phyloP scores from a whole-genome alignment of 352 stramenopile species.

The Phytophthora citrophthora region DNA sequence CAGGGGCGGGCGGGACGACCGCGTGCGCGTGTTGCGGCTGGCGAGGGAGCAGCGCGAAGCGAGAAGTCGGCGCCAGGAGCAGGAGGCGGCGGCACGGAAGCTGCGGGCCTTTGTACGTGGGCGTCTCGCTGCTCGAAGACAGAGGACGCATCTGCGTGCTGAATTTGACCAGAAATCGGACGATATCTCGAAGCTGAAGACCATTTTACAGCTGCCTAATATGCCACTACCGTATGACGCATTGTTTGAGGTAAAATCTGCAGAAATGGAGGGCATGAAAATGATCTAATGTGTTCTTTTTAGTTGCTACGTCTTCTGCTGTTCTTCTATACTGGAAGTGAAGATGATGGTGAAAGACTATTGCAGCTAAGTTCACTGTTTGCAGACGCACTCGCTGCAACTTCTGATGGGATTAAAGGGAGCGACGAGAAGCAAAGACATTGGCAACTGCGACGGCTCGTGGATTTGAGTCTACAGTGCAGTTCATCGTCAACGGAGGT shows the following conservation, averaged over 20 bases:
- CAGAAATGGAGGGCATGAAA: background rate
- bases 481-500: constrained; percentile 7
- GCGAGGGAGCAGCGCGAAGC: constrained; percentile 55
- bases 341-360: constrained; percentile 37
- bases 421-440: constrained; percentile 17
- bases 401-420: constrained; percentile 26
- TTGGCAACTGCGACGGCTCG: constrained; percentile 49
- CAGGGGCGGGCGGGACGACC: constrained; percentile 35
- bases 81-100: constrained; percentile 33
- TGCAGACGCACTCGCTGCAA: constrained; percentile 26
- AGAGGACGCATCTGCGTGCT: constrained; percentile 16
- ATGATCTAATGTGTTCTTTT: constrained; percentile 10
- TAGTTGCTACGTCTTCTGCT: constrained; percentile 53
- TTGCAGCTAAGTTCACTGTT: constrained; percentile 33
- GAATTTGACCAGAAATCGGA: constrained; percentile 65
- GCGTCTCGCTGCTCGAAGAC: constrained; percentile 28
- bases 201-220: constrained; percentile 52
- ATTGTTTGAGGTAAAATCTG: constrained; percentile 47
- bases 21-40: constrained; percentile 59
- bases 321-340: constrained; percentile 44
- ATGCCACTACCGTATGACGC: constrained; percentile 58
- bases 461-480: constrained; percentile 60
- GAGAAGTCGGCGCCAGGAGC: constrained; percentile 46
- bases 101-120: constrained; percentile 59
- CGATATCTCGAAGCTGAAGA: constrained; percentile 62